phyloP scores from a whole-genome alignment of 2,329 filamentous ascomycete species.

The Cladosporium phlei region DNA sequence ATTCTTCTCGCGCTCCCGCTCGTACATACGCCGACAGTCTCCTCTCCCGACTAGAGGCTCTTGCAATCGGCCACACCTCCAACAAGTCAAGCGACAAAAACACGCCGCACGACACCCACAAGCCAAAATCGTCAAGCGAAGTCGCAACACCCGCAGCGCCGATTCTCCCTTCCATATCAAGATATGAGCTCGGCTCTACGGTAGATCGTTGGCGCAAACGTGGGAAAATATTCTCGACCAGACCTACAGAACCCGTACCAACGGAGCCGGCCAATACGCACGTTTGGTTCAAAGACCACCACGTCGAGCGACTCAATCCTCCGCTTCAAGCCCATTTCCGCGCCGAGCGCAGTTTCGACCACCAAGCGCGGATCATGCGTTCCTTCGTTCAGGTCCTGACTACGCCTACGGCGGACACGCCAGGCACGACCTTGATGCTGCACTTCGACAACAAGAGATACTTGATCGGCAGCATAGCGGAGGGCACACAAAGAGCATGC shows the following conservation, averaged over 20 bases:
- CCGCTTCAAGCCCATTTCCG: background rate
- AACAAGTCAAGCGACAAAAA: background rate
- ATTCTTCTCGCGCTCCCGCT: background rate
- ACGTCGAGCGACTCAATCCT: slow-evolving; percentile 1
- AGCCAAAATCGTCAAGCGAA: background rate
- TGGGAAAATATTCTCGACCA: background rate
- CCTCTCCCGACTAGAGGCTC: background rate
- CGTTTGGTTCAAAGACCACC: background rate
- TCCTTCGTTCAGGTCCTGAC: slow-evolving; percentile 70
- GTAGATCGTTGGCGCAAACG: slow-evolving; percentile 5
- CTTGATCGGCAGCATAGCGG: slow-evolving; percentile 73
- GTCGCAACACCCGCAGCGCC: background rate
- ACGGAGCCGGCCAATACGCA: background rate
- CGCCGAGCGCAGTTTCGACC: background rate
- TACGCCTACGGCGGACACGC: slow-evolving; percentile 82
- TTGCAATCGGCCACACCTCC: background rate
- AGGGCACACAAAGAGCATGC: slow-evolving; percentile 78
- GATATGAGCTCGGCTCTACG: slow-evolving; percentile 10
- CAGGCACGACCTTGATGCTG: slow-evolving; percentile 70
- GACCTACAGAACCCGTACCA: background rate
- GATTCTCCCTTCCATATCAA: background rate
- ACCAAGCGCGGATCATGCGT: slow-evolving; percentile 54
- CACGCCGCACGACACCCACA: background rate
- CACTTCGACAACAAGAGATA: slow-evolving; percentile 81
- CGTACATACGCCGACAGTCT: slow-evolving; percentile 6